phyloP scores from a whole-genome alignment of 768 basidiomycete genomes.

The Boletus patriciae region DNA sequence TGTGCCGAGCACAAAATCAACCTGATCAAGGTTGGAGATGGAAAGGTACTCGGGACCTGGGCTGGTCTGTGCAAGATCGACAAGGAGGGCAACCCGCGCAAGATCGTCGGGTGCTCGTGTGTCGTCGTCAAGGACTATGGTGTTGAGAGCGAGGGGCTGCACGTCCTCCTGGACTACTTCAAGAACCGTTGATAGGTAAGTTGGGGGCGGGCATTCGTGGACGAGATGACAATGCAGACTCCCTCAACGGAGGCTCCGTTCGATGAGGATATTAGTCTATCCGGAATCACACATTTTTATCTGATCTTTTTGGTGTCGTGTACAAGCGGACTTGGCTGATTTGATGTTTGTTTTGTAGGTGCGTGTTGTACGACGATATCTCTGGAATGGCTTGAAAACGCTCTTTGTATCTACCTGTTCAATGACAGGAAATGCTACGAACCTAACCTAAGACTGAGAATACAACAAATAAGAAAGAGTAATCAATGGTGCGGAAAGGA shows the following conservation, averaged over 20 bases:
- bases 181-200: constrained; percentile 73
- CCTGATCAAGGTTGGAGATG: constrained; percentile 98
- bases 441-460: too few relatives aligned
- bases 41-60: constrained; percentile 98
- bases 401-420: too few relatives aligned
- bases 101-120: constrained; percentile 89
- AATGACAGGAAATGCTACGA: too few relatives aligned
- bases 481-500: too few relatives aligned
- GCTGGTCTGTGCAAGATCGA: constrained; percentile 99
- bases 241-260: constrained; percentile 80
- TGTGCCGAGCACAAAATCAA: constrained; percentile 99
- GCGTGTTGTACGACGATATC: constrained; percentile 14
- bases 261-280: constrained; percentile 55
- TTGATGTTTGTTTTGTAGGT: constrained; percentile 4
- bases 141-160: constrained; percentile 89
- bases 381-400: too few relatives aligned
- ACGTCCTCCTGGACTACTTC: constrained; percentile 95
- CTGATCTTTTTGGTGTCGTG: constrained; percentile 46
- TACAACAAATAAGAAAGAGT: too few relatives aligned
- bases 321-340: constrained; percentile 12
- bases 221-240: constrained; percentile 86
- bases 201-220: constrained; percentile 9
- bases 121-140: constrained; percentile 99
- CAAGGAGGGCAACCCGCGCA: constrained; percentile 96
- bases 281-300: constrained; percentile 41